phyloP scores from a whole-genome alignment of 331 rosid genomes.

The Arachis monticola region DNA sequence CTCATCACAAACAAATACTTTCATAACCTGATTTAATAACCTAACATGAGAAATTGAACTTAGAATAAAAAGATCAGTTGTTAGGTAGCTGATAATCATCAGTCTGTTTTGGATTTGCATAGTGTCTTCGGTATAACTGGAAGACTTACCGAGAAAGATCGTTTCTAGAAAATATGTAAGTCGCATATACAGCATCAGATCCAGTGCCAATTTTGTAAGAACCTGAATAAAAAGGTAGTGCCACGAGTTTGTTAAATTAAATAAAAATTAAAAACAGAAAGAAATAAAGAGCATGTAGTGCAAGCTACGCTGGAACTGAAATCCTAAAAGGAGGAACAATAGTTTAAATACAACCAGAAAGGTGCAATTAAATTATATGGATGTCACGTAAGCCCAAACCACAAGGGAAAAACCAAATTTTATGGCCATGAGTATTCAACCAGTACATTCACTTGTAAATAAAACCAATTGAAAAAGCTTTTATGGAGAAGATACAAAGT shows the following conservation, averaged over 20 bases:
- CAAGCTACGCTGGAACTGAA: conserved; percentile 18
- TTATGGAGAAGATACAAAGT: too few relatives aligned
- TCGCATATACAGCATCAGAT: conserved; percentile 65
- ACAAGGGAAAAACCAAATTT: not conserved
- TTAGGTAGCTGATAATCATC: conserved; percentile 3
- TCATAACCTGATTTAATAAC: conserved; percentile 13
- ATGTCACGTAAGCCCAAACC: conserved; percentile 30
- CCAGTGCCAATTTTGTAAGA: conserved; percentile 61
- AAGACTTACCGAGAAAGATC: conserved; percentile 78
- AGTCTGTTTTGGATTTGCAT: conserved; percentile 13
- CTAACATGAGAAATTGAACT: conserved; percentile 23
- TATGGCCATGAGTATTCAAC: conserved; percentile 16
- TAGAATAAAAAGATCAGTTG: conserved; percentile 18
- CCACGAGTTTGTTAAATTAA: conserved; percentile 19
- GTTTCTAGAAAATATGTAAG: conserved; percentile 80
- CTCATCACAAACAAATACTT: conserved; percentile 19
- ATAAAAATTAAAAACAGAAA: too few relatives aligned
- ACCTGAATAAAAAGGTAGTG: conserved; percentile 62
- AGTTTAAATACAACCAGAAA: conserved; percentile 9
- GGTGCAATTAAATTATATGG: conserved; percentile 25
- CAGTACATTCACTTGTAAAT: conserved; percentile 31
- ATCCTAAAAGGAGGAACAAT: conserved; percentile 25
- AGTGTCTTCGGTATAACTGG: conserved; percentile 23
- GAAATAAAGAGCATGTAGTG: conserved; percentile 7
- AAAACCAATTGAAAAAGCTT: not conserved